Evolutionary conservation across 2,329 filamentous ascomycete species (phyloP).

Genomic region (Trematosphaeria pertusa): DNA sequence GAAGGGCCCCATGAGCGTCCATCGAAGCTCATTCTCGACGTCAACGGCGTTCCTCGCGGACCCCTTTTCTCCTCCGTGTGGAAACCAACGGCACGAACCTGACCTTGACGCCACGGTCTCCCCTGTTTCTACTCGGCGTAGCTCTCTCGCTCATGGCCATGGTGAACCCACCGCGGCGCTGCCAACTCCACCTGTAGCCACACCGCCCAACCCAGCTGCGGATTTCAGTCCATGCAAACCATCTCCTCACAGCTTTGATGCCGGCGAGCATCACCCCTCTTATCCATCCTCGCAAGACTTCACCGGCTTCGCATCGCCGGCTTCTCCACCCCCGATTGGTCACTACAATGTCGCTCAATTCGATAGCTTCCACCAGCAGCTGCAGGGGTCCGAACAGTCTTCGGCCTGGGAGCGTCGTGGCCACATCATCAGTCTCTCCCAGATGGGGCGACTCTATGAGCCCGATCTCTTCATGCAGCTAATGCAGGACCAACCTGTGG

Average conservation of each 20-base stretch:
- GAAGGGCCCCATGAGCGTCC: too few relatives aligned
- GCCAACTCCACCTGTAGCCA: neutral
- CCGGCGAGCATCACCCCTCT: too few relatives aligned
- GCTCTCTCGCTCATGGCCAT: neutral
- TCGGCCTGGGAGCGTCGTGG: neutral
- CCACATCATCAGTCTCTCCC: too few relatives aligned
- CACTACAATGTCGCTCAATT: neutral
- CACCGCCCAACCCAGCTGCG: neutral
- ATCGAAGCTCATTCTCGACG: neutral
- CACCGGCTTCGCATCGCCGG: neutral
- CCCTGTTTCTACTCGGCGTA: neutral
- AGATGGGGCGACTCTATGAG: neutral
- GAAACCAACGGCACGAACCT: neutral
- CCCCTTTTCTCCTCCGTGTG: conserved; percentile 1
- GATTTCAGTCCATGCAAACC: neutral
- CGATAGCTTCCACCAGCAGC: neutral
- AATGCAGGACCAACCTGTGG: too few relatives aligned
- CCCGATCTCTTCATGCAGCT: neutral
- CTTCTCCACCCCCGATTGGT: neutral
- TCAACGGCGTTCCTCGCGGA: neutral
- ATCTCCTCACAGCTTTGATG: neutral
- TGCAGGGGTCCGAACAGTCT: neutral
- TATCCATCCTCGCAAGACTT: too few relatives aligned
- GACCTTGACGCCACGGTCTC: neutral
- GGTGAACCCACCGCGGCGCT: neutral